Evolutionary conservation across 768 basidiomycete genomes (phyloP).

Genomic region (Favolaschia claudopus): DNA sequence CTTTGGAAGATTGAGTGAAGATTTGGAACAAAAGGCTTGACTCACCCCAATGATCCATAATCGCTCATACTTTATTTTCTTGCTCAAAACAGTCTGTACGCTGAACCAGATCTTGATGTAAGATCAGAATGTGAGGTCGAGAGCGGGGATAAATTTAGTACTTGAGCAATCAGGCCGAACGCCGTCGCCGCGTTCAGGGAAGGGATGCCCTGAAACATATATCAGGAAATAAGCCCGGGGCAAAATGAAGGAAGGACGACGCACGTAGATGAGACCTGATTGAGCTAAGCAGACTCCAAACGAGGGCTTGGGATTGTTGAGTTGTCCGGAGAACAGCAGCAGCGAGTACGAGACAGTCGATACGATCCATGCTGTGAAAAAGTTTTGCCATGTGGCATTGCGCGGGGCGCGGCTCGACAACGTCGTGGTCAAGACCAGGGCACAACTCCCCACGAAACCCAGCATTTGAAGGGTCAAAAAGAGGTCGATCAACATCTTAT

Average conservation of each 20-base stretch:
- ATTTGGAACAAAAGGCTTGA: neutral
- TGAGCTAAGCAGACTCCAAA: slow-evolving; percentile 37
- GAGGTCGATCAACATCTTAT: slow-evolving; percentile 21
- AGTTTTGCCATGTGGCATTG: slow-evolving; percentile 40
- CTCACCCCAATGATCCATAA: slow-evolving; percentile 17
- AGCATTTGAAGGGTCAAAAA: slow-evolving; percentile 36
- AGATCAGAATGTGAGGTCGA: neutral
- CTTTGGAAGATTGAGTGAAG: slow-evolving; percentile 1
- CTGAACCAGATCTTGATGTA: slow-evolving; percentile 32
- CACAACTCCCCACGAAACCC: slow-evolving; percentile 30
- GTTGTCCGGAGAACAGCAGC: slow-evolving; percentile 33
- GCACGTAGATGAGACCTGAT: slow-evolving; percentile 33
- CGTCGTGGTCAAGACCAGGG: slow-evolving; percentile 31
- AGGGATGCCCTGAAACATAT: slow-evolving; percentile 21
- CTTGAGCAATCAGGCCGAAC: slow-evolving; percentile 32
- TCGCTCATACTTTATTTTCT: slow-evolving; percentile 19
- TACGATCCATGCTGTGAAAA: slow-evolving; percentile 38
- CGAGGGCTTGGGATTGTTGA: slow-evolving; percentile 13
- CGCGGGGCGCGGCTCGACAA: slow-evolving; percentile 29
- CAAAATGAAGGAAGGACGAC: slow-evolving; percentile 21
- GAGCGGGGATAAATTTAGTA: neutral
- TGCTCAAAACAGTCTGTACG: slow-evolving; percentile 20
- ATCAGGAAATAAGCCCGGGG: neutral
- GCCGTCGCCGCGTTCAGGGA: slow-evolving; percentile 31
- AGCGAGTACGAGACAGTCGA: slow-evolving; percentile 38